These are phyloP conservation scores for Trifolium dubium DNA, from an alignment of 306 rosid genomes.

Conservation along the genomic window DNA sequence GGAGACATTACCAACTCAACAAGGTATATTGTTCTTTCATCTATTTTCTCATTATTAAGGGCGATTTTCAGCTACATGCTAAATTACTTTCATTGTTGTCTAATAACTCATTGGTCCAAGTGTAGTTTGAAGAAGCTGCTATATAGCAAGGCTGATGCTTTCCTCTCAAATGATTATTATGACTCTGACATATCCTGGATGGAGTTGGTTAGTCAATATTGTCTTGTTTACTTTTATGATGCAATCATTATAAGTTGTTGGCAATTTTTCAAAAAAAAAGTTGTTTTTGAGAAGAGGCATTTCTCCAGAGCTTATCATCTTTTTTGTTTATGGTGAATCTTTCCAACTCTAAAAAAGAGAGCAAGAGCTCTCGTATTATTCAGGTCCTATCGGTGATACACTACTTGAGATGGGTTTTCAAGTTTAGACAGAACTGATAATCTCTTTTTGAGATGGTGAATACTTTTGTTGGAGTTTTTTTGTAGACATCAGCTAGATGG, in stretches of 20 bases:
- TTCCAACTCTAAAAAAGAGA: no score
- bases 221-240: constrained; percentile 25
- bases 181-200: constrained; percentile 93
- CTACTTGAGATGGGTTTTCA: constrained; percentile 1
- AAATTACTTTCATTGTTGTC: constrained; percentile 24
- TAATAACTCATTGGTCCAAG: constrained; percentile 38
- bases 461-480: constrained; percentile 6
- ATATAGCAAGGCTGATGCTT: constrained; percentile 88
- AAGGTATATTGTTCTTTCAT: constrained; percentile 55
- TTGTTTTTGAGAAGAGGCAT: no score
- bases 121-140: constrained; percentile 88
- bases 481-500: not conserved
- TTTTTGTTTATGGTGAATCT: no score
- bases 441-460: not conserved
- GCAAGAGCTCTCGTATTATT: no score
- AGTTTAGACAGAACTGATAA: not conserved
- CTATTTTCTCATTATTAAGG: constrained; percentile 22
- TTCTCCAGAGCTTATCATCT: no score
- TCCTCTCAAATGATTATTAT: constrained; percentile 90
- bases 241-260: not conserved
- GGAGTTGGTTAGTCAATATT: constrained; percentile 77
- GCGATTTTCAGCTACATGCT: constrained; percentile 26
- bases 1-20: constrained; percentile 70
- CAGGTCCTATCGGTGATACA: not conserved
- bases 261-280: not conserved